These are phyloP conservation scores for Fusarium brevicatenulatum DNA, from an alignment of 2,329 filamentous ascomycete genomes.

Conservation along the genomic window DNA sequence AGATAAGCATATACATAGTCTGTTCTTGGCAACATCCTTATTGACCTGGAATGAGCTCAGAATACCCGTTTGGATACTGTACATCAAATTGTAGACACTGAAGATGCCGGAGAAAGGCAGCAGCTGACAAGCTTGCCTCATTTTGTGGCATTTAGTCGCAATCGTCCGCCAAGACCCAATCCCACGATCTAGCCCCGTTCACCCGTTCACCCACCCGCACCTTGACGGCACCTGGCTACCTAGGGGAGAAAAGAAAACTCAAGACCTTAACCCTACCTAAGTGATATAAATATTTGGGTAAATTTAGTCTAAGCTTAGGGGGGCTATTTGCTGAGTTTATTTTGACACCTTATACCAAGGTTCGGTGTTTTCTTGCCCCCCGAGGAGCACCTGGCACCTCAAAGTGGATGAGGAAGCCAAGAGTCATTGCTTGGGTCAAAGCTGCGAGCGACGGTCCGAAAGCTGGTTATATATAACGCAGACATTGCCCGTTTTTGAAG, in stretches of 20 bases:
- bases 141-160: constrained; percentile 37
- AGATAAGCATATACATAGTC: background rate
- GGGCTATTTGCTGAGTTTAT: too few species aligned
- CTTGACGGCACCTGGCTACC: background rate
- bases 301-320: too few species aligned
- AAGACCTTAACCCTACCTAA: too few species aligned
- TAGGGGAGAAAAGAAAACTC: too few species aligned
- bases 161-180: constrained; percentile 37
- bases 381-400: background rate
- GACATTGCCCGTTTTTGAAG: background rate
- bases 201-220: constrained; percentile 21
- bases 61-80: background rate
- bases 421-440: background rate
- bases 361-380: too few species aligned
- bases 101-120: background rate
- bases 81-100: background rate
- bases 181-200: constrained; percentile 29
- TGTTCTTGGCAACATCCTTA: constrained; percentile 1
- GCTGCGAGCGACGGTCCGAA: constrained; percentile 26
- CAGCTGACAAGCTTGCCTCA: constrained; percentile 33
- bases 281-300: too few species aligned
- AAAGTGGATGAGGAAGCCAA: constrained; percentile 23
- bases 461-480: background rate
- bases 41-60: background rate
- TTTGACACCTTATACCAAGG: too few species aligned